Percentiles rank a stretch among this genome's conserved stretches.
phyloP scores from a whole-genome alignment of 768 basidiomycete genomes.

The Russula abietina region DNA sequence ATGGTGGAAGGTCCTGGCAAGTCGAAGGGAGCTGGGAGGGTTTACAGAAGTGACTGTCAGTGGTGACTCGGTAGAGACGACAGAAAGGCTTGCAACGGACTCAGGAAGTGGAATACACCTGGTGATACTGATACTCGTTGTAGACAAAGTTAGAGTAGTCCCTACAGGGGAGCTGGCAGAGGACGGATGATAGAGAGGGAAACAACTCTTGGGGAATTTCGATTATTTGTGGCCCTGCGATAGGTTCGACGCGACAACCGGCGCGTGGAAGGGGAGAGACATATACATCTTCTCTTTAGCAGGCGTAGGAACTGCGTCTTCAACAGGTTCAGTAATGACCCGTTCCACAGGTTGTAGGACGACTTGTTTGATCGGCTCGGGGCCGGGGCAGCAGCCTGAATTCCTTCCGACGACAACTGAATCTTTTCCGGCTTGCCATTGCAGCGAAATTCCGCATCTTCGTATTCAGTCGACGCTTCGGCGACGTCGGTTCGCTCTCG shows the following conservation, averaged over 20 bases:
- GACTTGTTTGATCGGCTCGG: constrained; percentile 28
- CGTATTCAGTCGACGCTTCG: constrained; percentile 41
- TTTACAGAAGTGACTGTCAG: neutral
- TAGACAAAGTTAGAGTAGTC: no score
- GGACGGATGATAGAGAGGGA: neutral
- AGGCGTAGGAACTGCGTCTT: neutral
- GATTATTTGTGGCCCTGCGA: no score
- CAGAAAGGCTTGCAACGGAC: no score
- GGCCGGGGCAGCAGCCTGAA: constrained; percentile 13
- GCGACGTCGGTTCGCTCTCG: constrained; percentile 35
- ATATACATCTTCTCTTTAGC: neutral
- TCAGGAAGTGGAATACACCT: no score
- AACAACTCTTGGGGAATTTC: neutral
- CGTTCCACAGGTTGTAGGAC: no score
- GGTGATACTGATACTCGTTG: no score
- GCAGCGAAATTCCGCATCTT: constrained; percentile 41
- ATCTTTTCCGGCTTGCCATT: constrained; percentile 12
- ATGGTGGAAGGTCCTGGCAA: constrained; percentile 30
- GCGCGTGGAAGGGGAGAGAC: neutral
- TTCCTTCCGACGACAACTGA: constrained; percentile 8
- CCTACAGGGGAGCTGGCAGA: no score
- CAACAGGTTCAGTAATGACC: no score
- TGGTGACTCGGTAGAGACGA: neutral
- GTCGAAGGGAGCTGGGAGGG: constrained; percentile 6
- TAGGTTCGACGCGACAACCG: no score